These are phyloP conservation scores for Ceraceosorus guamensis DNA, from an alignment of 1,284 basidiomycete species.

Conservation along the genomic window DNA sequence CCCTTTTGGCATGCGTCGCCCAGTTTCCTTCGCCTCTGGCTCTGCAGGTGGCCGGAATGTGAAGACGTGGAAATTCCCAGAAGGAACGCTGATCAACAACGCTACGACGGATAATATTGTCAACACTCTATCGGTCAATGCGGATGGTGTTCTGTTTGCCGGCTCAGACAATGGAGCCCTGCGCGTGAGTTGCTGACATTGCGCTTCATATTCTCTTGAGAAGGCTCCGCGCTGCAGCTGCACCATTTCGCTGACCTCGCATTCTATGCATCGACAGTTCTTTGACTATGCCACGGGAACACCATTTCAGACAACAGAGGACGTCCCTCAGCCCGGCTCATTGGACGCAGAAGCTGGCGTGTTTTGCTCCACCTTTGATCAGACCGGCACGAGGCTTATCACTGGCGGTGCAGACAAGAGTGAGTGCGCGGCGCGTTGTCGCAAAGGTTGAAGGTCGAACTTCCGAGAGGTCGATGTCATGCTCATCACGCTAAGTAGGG, in stretches of 20 bases:
- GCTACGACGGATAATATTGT: constrained; percentile 92
- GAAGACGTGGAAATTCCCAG: constrained; percentile 98
- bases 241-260: neutral
- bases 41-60: constrained; percentile 96
- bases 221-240: no score
- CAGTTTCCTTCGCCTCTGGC: constrained; percentile 78
- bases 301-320: constrained; percentile 88
- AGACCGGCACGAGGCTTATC: constrained; percentile 82
- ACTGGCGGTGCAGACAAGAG: constrained; percentile 96
- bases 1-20: neutral
- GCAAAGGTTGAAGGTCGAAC: neutral
- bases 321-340: constrained; percentile 91
- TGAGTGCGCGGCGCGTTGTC: constrained; percentile 7
- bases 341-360: constrained; percentile 86
- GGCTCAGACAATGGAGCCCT: constrained; percentile 53
- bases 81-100: constrained; percentile 92
- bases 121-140: constrained; percentile 87
- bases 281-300: constrained; percentile 82
- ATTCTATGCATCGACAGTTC: constrained; percentile 13
- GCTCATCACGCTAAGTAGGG: neutral
- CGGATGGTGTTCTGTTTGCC: constrained; percentile 93
- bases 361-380: constrained; percentile 90
- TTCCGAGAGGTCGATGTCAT: neutral
- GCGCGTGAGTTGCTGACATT: constrained; percentile 1
- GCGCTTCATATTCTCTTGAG: neutral